Evolutionary conservation across 441 rosid genomes (phyloP), one percentile per base, ranked within the genome.

Genomic region (Oxalis stricta): DNA sequence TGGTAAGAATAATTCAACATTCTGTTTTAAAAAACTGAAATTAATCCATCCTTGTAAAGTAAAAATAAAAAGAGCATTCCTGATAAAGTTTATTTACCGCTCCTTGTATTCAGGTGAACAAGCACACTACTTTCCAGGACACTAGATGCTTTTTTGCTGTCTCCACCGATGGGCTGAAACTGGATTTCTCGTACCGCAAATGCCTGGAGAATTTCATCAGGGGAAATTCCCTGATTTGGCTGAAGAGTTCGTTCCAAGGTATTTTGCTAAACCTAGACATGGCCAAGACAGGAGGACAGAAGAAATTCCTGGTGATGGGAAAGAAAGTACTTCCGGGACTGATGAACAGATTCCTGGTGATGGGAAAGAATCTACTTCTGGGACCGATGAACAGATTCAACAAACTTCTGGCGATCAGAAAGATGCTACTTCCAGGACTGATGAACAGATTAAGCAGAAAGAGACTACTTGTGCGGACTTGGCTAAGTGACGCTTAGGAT

Each of bases 101-200:
- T n/a, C n/a, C n/a, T n/a, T n/a, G n/a, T n/a, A n/a, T 31, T 46
- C 72, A 89, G 98, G 70, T 89, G 11, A 69, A 56, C 64, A 74
- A 63, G 65, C 98, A 85, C 56, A 60, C 63, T 18, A 67, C 32
- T 29, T 83, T 76, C 54, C 38, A 48, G 19, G 87, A 73, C 0
- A 76, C 55, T 62, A 72, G 87, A 58, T 91, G 98, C 70, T 71
- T 91, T 48, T 85, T 51, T 41, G 73, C 73, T 21, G 85, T 83
- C 48, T 64, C 83, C 2, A 73, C 73, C 1, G 92, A 78, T 49
- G 95, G 98, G 28, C 18, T 51, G 7, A 66, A 59, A 46, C 73
- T 68, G 21, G 98, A 91, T 48, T 85, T 91, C 47, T 91, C 96
- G 0, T 91, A 80, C 64, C 68, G 69, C 6, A 91, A 91, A 41